These are phyloP conservation scores for Gyrodon lividus DNA, from an alignment of 768 basidiomycete genomes.

Conservation along the genomic window DNA sequence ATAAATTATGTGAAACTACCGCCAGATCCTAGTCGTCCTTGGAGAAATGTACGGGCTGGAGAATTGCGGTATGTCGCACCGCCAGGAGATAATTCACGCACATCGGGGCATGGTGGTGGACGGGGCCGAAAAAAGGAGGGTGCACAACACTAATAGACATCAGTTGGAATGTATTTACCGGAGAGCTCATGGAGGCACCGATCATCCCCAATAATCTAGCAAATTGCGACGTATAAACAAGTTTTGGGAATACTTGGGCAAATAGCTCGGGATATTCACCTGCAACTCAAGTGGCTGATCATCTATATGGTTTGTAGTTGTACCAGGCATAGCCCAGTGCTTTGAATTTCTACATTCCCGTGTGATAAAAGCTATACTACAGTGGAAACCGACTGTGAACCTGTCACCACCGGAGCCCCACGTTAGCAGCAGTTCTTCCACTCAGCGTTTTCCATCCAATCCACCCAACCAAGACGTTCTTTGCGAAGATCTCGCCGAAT, in stretches of 20 bases:
- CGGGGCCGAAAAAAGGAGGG: slow-evolving; percentile 4
- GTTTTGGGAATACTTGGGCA: too few relatives aligned
- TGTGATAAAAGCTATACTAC: not conserved
- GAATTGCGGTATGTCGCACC: slow-evolving; percentile 39
- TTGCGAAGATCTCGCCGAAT: slow-evolving; percentile 93
- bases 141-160: not conserved
- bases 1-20: slow-evolving; percentile 35
- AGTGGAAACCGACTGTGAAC: not conserved
- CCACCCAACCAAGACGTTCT: slow-evolving; percentile 63
- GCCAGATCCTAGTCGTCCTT: slow-evolving; percentile 37
- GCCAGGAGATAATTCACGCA: slow-evolving; percentile 1
- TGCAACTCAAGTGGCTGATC: too few relatives aligned
- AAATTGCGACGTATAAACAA: not conserved
- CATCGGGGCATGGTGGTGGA: not conserved
- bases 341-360: slow-evolving; percentile 1
- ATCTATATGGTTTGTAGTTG: too few relatives aligned
- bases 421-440: slow-evolving; percentile 22
- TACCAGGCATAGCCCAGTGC: too few relatives aligned
- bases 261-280: too few relatives aligned
- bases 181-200: too few relatives aligned
- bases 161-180: too few relatives aligned
- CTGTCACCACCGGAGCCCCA: slow-evolving; percentile 27
- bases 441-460: slow-evolving; percentile 40
- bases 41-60: slow-evolving; percentile 41
- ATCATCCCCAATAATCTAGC: too few relatives aligned